Base-by-base conservation (phyloP, 1,284 basidiomycete genomes). In the Salmacisia buchloeana region DNA sequence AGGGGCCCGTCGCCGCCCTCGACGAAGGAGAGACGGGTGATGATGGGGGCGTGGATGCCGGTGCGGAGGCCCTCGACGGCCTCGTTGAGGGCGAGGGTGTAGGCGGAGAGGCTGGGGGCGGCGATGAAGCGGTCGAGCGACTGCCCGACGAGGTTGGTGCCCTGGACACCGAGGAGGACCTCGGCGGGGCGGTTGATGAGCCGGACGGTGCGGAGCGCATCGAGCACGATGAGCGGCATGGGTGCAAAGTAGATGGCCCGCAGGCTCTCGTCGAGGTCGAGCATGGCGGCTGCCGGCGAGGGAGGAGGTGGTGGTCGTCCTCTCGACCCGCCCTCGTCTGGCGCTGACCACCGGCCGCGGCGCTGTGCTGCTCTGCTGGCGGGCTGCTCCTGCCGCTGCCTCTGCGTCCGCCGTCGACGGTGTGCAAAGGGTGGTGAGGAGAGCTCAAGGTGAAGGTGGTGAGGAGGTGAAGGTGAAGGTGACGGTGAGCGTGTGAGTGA, bases 211-310 rank as follows among this genome's bases (percentile, higher is more conserved):
- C 73, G 59, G 39, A 69, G 73, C 39, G 68, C 61, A 49, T 76
- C 74, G 39, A 76, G 66, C 10, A 76, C 74, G 49, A 75, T 46
- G 34, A 75, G 67, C n/a, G 74, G 73, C 12, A 68, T 63, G 35
- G 74, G 74, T 52, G 74, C 73, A 66, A 76, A 76, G 63, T 76
- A 76, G 57, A 76, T 64, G 46, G 74, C 74, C 45, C 73, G 63
- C 21, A 76, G 67, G 34, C 73, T 71, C 63, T 76, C 74, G 57
- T 76, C 74, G n/a, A 75, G 67, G 54, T 75, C 73, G n/a, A 76
- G 71, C 74, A 75, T 75, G 5, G 34, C 68, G 58, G 59, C 61
- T 18, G 43, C n/a, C 35, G 45, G 21, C 25, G 12, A 10, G 7
- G 43, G 10, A 10, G 12, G 10, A 6, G 45, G 13, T 7, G 18